These are phyloP conservation scores for Coemansia interrupta DNA, from an alignment of 192 early-diverging fungal species.

Conservation along the genomic window DNA sequence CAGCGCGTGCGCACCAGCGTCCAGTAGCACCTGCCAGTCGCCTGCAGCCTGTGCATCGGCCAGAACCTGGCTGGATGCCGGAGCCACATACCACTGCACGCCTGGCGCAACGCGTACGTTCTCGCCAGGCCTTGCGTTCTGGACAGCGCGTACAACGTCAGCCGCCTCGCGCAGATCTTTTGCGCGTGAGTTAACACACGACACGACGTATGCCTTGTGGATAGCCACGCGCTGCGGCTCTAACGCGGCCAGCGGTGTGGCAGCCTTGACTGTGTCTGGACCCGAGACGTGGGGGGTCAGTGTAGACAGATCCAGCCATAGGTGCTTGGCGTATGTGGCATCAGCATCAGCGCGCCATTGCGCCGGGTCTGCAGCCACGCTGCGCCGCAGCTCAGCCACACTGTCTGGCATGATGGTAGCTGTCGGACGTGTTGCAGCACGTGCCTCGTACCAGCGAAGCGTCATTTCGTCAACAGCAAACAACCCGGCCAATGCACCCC, in stretches of 20 bases:
- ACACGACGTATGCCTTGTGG: slow-evolving; percentile 95
- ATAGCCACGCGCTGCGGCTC: slow-evolving; percentile 73
- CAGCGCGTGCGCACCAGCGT: slow-evolving; percentile 84
- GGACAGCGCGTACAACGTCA: slow-evolving; percentile 58
- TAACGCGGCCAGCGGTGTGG: slow-evolving; percentile 72
- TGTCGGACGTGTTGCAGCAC: slow-evolving; percentile 36
- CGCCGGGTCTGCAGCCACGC: slow-evolving; percentile 28
- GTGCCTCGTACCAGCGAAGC: slow-evolving; percentile 65
- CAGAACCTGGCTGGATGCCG: slow-evolving; percentile 90
- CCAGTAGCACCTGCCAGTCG: slow-evolving; percentile 81
- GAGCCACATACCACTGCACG: slow-evolving; percentile 94
- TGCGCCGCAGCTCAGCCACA: slow-evolving; percentile 49
- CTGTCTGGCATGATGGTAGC: slow-evolving; percentile 48
- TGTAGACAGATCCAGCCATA: slow-evolving; percentile 84
- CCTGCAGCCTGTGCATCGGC: slow-evolving; percentile 77
- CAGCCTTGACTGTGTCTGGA: slow-evolving; percentile 94
- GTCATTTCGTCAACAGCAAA: slow-evolving; percentile 88
- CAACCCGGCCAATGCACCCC: slow-evolving; percentile 96
- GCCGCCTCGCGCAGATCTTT: slow-evolving; percentile 88
- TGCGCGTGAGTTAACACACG: slow-evolving; percentile 92
- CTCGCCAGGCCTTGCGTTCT: slow-evolving; percentile 24
- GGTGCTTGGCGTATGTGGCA: slow-evolving; percentile 77
- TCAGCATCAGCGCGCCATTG: slow-evolving; percentile 51
- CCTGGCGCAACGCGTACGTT: slow-evolving; percentile 36
- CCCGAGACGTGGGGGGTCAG: slow-evolving; percentile 87